Percentiles rank a stretch among this genome's conserved stretches.
phyloP scores from a whole-genome alignment of 78 protist genomes.

The Cavenderia fasciculata region DNA sequence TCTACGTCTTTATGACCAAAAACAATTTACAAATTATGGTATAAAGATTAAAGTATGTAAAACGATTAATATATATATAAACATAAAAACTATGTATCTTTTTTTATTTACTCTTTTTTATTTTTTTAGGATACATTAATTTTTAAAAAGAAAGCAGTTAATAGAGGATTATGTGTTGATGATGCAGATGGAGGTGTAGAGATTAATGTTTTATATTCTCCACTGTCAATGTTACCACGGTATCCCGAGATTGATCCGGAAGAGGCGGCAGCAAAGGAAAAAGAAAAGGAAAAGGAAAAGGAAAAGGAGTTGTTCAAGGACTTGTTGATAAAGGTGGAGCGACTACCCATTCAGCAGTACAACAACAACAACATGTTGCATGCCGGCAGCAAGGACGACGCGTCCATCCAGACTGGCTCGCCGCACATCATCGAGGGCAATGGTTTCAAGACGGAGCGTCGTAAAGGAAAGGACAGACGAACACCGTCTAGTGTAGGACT shows the following conservation, averaged over 20 bases:
- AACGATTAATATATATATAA: neutral
- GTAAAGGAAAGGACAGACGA: neutral
- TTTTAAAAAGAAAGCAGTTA: slow-evolving; percentile 35
- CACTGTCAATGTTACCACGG: slow-evolving; percentile 59
- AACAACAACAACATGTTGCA: too few relatives aligned
- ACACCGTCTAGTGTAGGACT: slow-evolving; percentile 56
- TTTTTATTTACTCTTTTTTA: neutral
- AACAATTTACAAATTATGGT: slow-evolving; percentile 67
- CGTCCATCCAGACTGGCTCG: too few relatives aligned
- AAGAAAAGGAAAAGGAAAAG: neutral
- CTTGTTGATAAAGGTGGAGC: slow-evolving; percentile 21
- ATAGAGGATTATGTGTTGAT: slow-evolving; percentile 57
- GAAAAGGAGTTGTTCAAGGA: neutral
- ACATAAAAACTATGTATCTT: neutral
- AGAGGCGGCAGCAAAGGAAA: neutral
- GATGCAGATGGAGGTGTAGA: slow-evolving; percentile 78
- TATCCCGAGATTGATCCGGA: slow-evolving; percentile 9
- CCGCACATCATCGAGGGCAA: neutral
- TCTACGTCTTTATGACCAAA: slow-evolving; percentile 55
- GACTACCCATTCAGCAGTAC: too few relatives aligned
- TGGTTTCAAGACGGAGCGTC: neutral
- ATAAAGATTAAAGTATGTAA: slow-evolving; percentile 62
- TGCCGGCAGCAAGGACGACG: too few relatives aligned
- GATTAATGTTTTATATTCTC: slow-evolving; percentile 43
- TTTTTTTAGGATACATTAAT: slow-evolving; percentile 45